These are phyloP conservation scores for Porodaedalea pini DNA, from an alignment of 1,284 basidiomycete species.

Conservation along the genomic window DNA sequence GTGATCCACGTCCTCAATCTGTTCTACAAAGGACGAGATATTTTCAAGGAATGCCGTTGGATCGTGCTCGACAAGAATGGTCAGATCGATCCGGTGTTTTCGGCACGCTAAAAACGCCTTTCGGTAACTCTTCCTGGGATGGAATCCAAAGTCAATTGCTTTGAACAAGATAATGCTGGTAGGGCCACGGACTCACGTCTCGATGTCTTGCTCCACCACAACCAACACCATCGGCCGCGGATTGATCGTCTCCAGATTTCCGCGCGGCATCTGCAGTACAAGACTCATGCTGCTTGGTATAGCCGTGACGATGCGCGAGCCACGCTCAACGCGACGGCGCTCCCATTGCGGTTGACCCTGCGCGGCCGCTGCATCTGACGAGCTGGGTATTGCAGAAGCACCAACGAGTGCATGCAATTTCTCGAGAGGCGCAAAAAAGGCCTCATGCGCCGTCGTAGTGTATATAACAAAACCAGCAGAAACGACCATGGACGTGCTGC, in stretches of 20 bases:
- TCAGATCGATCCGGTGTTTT: conserved; percentile 91
- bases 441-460: conserved; percentile 83
- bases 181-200: conserved; percentile 48
- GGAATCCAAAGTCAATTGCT: background rate
- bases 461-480: conserved; percentile 83
- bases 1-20: conserved; percentile 87
- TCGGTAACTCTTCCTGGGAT: conserved; percentile 61
- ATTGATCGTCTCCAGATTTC: conserved; percentile 94
- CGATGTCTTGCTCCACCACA: conserved; percentile 71
- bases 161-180: background rate
- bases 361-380: conserved; percentile 25
- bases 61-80: conserved; percentile 81
- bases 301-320: conserved; percentile 80
- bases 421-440: conserved; percentile 66
- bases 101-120: conserved; percentile 89
- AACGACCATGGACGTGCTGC: conserved; percentile 79
- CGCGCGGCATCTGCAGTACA: conserved; percentile 96
- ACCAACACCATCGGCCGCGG: conserved; percentile 90
- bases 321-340: conserved; percentile 78
- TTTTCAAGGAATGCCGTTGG: conserved; percentile 62
- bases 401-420: conserved; percentile 32
- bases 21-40: conserved; percentile 71
- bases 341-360: conserved; percentile 54
- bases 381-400: conserved; percentile 17
- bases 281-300: conserved; percentile 86